Evolutionary conservation across 208 protist genomes (phyloP).

Genomic region (Trypanosoma theileri): DNA sequence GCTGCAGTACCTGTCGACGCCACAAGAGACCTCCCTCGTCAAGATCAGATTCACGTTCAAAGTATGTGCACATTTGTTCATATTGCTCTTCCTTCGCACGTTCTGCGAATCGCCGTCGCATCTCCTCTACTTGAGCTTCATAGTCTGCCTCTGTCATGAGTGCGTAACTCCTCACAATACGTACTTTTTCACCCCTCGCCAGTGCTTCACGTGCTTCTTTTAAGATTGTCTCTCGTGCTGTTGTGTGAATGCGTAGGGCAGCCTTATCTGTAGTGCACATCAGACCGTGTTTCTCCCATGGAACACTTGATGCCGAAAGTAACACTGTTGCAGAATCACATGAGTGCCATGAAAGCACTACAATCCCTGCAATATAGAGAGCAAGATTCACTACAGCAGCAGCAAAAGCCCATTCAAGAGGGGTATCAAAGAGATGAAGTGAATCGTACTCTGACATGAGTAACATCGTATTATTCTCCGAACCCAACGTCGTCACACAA

Average conservation of each 20-base stretch:
- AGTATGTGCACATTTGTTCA: conserved; percentile 67
- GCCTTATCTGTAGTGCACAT: conserved; percentile 66
- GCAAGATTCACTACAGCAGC: conserved; percentile 50
- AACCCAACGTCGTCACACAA: conserved; percentile 42
- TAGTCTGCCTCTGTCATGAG: conserved; percentile 87
- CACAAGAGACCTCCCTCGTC: conserved; percentile 54
- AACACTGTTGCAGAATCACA: conserved; percentile 52
- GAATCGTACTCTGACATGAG: conserved; percentile 63
- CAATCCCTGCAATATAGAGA: conserved; percentile 47
- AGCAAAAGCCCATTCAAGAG: conserved; percentile 72
- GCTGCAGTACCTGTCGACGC: conserved; percentile 34
- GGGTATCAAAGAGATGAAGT: conserved; percentile 63
- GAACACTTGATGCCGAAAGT: conserved; percentile 72
- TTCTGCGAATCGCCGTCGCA: conserved; percentile 62
- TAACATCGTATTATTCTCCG: conserved; percentile 28
- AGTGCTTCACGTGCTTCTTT: conserved; percentile 72
- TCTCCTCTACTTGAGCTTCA: conserved; percentile 65
- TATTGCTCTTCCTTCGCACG: conserved; percentile 73
- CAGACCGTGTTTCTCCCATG: conserved; percentile 73
- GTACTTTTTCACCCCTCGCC: conserved; percentile 61
- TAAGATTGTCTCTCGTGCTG: conserved; percentile 80
- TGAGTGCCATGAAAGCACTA: conserved; percentile 48
- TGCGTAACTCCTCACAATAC: conserved; percentile 84
- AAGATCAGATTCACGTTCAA: conserved; percentile 62
- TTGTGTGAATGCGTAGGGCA: conserved; percentile 77